Conservation (phyloP, 805 yeast genomes). For the Wickerhamomyces queroliae region DNA sequence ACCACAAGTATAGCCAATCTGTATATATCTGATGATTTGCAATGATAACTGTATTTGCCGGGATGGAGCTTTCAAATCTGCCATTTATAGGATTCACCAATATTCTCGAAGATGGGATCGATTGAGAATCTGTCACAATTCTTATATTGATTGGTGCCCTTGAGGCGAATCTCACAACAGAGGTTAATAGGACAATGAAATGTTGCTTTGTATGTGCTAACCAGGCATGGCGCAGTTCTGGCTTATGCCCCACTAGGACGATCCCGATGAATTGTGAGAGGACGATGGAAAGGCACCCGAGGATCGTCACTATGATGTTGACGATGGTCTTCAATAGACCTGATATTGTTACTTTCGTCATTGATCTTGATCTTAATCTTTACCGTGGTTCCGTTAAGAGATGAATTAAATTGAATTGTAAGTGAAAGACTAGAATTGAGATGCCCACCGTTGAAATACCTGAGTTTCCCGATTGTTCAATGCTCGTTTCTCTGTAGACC, state of each 20-base stretch:
- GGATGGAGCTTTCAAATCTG: constrained; percentile 23
- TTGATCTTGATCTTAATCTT: no score
- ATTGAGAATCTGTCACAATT: constrained; percentile 39
- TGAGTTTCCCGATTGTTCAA: no score
- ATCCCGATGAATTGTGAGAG: constrained; percentile 38
- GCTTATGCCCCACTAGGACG: constrained; percentile 25
- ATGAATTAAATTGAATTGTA: no score
- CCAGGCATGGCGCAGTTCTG: constrained; percentile 32
- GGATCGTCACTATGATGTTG: constrained; percentile 6
- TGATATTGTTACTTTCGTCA: neutral
- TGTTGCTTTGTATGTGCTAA: constrained; percentile 50
- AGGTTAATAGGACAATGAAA: constrained; percentile 50
- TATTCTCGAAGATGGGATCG: constrained; percentile 16
- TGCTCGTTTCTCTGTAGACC: no score
- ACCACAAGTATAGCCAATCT: constrained; percentile 94
- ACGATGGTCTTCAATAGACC: constrained; percentile 12
- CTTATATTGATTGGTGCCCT: constrained; percentile 40
- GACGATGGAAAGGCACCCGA: constrained; percentile 40
- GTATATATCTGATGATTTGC: constrained; percentile 94
- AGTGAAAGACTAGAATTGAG: no score
- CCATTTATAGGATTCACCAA: constrained; percentile 8
- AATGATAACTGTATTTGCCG: constrained; percentile 56
- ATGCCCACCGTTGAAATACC: no score
- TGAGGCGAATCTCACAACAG: constrained; percentile 43
- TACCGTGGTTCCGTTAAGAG: no score